Base-by-base conservation (phyloP, 139 green algal species). In the Chlorella sp. region DNA sequence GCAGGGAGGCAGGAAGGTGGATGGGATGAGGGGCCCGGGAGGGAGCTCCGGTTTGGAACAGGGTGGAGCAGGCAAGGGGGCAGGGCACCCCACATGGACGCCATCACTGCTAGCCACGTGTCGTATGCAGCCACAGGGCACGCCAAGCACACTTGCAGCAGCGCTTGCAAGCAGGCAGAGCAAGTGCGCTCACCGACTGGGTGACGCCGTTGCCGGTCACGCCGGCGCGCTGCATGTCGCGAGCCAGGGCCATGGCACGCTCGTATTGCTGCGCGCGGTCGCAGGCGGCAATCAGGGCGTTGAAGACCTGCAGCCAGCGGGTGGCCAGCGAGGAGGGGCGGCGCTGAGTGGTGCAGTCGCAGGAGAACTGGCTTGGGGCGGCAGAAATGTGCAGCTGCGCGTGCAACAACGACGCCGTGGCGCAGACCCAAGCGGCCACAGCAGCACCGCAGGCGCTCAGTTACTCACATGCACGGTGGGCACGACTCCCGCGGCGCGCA, bases 221-320 rank as follows among this genome's bases (percentile, higher is more conserved):
- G 28, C 85, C 80, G 6, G 46, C 74, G 0, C 41, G 41, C 14
- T 72, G 60, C 86, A 96, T 92, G 14, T 86, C 81, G 34, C 72
- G 75, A 2, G 84, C 64, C 43, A 96, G 43, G 22, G 91, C 81
- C 75, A 96, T 58, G 0, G 90, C 94, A 26, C 81, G 73, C 60
- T 94, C 90, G 22, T 88, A 92, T 80, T 92, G 87, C 20, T 91
- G 88, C 0, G 87, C 92, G 41, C 94, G 90, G 84, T 98, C 94
- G 73, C 91, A 95, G 7, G 93, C 94, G 24, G 95, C 95, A 32
- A 98, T 91, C 43, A 97, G 86, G 2, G 95, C 93, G 82, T 98
- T 98, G 92, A 94, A 98, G 22, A 97, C 91, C 51, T 60, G 51
- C 51, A 60, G 51, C n/a, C n/a, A n/a, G n/a, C n/a, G 51, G 51